Conservation (phyloP, 2,329 filamentous ascomycete genomes). For the Botrytis galanthina region DNA sequence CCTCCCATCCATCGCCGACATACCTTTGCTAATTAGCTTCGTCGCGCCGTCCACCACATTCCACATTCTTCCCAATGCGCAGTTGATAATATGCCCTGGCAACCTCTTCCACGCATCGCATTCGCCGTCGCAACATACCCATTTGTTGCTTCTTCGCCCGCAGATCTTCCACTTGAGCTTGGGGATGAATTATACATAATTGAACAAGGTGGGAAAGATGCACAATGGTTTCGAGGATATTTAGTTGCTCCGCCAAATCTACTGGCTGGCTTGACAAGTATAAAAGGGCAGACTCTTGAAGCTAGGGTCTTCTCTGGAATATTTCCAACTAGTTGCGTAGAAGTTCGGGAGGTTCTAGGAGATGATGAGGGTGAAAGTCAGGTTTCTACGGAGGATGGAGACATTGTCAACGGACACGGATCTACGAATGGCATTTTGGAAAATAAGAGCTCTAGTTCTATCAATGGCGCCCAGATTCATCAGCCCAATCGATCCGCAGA, state of each 20-base stretch:
- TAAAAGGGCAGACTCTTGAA: conserved; percentile 89
- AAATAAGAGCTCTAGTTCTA: not conserved
- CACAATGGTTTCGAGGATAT: conserved; percentile 93
- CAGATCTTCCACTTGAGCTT: conserved; percentile 93
- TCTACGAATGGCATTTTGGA: conserved; percentile 23
- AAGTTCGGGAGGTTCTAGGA: conserved; percentile 87
- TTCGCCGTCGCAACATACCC: conserved; percentile 97
- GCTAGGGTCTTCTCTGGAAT: conserved; percentile 98
- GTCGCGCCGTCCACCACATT: conserved; percentile 5
- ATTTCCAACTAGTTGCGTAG: conserved; percentile 91
- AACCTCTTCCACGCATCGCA: conserved; percentile 92
- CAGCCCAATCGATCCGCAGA: not conserved
- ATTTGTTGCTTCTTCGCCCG: conserved; percentile 80
- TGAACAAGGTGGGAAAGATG: conserved; percentile 82
- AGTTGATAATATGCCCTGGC: conserved; percentile 75
- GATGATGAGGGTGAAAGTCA: conserved; percentile 57
- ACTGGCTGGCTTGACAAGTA: conserved; percentile 84
- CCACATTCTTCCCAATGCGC: conserved; percentile 20
- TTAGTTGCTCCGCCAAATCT: conserved; percentile 91
- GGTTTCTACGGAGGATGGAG: conserved; percentile 18
- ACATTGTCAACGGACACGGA: conserved; percentile 20
- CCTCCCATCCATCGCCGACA: conserved; percentile 9
- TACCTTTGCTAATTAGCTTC: conserved; percentile 3
- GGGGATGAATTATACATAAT: conserved; percentile 99
- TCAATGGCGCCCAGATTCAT: not conserved